These are phyloP conservation scores for Aspergillus aculeatinus DNA, from an alignment of 2,329 filamentous ascomycete genomes.

Conservation along the genomic window DNA sequence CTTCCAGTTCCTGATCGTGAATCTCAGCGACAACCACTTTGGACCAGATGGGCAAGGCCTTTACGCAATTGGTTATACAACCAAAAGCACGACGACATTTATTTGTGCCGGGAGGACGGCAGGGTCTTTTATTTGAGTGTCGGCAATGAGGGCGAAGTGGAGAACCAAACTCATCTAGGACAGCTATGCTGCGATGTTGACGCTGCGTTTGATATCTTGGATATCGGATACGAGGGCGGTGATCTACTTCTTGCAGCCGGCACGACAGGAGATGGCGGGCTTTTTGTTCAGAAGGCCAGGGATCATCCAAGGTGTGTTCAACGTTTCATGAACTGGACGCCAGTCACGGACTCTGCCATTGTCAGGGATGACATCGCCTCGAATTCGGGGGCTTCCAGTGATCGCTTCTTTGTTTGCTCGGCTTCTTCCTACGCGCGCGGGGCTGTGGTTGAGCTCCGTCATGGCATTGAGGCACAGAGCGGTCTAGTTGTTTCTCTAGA, in stretches of 20 bases:
- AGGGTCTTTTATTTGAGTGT: constrained; percentile 71
- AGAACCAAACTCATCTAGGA: constrained; percentile 60
- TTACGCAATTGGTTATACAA: constrained; percentile 64
- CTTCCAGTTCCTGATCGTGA: constrained; percentile 28
- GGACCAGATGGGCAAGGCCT: constrained; percentile 83
- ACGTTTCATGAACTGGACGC: constrained; percentile 62
- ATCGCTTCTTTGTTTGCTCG: constrained; percentile 66
- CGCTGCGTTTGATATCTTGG: constrained; percentile 71
- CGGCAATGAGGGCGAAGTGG: constrained; percentile 55
- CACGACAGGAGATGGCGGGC: constrained; percentile 71
- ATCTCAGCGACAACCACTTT: constrained; percentile 55
- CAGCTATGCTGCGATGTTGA: constrained; percentile 72
- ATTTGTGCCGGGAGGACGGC: constrained; percentile 85
- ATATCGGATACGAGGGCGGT: constrained; percentile 62
- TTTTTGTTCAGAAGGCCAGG: constrained; percentile 68
- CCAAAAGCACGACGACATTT: constrained; percentile 71
- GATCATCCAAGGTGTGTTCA: constrained; percentile 56
- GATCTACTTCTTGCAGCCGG: constrained; percentile 82
- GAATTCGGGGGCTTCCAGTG: constrained; percentile 38
- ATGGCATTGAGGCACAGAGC: constrained; percentile 68
- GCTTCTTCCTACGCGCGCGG: constrained; percentile 61
- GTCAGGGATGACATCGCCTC: constrained; percentile 21
- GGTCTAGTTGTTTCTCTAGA: constrained; percentile 46
- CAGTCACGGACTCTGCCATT: constrained; percentile 50
- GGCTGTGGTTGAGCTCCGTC: constrained; percentile 65